phyloP scores from a whole-genome alignment of 306 rosid genomes.

The Corylus americana region DNA sequence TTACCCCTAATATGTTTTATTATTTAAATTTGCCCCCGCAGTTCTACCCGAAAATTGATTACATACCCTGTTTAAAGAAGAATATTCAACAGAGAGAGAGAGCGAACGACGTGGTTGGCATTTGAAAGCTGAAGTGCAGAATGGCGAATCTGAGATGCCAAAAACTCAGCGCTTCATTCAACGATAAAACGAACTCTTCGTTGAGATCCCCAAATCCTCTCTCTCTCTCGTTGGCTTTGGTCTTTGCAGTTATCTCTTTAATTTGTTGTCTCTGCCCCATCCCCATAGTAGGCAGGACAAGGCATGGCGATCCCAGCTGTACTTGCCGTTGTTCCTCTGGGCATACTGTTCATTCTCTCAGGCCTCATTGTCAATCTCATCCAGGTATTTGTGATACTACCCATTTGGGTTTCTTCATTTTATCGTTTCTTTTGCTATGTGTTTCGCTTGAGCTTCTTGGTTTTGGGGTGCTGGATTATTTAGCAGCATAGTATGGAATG shows the following conservation, averaged over 20 bases:
- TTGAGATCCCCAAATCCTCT: slow-evolving; percentile 1
- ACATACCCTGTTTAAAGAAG: too few species aligned
- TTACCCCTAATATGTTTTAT: too few species aligned
- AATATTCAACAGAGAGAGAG: neutral
- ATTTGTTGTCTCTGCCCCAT: slow-evolving; percentile 1
- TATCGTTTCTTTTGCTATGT: neutral
- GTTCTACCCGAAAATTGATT: too few species aligned
- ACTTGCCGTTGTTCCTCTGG: slow-evolving; percentile 62
- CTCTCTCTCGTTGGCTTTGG: neutral
- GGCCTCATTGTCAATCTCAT: slow-evolving; percentile 69
- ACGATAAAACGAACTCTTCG: slow-evolving; percentile 11
- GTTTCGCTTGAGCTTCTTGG: neutral
- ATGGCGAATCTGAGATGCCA: neutral
- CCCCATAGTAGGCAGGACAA: slow-evolving; percentile 16
- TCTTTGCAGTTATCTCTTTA: neutral
- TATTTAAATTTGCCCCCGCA: too few species aligned
- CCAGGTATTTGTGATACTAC: slow-evolving; percentile 47
- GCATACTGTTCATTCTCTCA: slow-evolving; percentile 68
- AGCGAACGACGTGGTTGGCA: neutral
- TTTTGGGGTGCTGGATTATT: neutral
- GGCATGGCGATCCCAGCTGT: slow-evolving; percentile 77
- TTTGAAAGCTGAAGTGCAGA: too few species aligned
- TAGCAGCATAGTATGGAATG: neutral
- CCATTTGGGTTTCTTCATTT: neutral
- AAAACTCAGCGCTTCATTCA: slow-evolving; percentile 6